Percentiles rank a stretch among this genome's conserved stretches.
Conservation (phyloP, 176 grass and related monocot species). For the Zoysia pacifica region DNA sequence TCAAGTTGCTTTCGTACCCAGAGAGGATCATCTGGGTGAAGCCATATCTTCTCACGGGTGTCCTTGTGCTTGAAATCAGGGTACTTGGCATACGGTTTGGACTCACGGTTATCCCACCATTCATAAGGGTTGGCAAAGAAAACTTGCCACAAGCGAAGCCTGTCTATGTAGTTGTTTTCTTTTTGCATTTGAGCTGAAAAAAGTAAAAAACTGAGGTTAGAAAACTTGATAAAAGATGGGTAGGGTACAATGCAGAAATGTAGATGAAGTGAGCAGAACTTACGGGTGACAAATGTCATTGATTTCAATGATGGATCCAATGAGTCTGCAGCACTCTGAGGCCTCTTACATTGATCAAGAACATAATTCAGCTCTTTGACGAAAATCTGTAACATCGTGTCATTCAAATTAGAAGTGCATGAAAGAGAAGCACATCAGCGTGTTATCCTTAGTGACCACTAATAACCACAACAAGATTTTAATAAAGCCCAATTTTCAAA, state of each 20-base stretch:
- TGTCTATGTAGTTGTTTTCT: constrained; percentile 23
- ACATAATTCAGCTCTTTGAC: constrained; percentile 63
- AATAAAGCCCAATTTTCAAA: not conserved
- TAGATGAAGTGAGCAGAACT: constrained; percentile 9
- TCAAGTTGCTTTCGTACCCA: constrained; percentile 65
- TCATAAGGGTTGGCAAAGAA: constrained; percentile 79
- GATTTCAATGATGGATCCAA: constrained; percentile 10
- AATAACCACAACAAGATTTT: not conserved
- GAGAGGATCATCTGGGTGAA: constrained; percentile 58
- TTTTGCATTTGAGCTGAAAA: constrained; percentile 28
- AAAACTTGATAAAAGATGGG: not conserved
- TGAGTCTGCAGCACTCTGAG: not conserved
- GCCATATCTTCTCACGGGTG: constrained; percentile 51
- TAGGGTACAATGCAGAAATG: not conserved
- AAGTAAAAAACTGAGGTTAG: not conserved
- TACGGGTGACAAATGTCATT: constrained; percentile 28
- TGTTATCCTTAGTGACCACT: not conserved
- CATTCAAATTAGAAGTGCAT: not conserved
- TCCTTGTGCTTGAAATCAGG: constrained; percentile 69
- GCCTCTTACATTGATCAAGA: constrained; percentile 29
- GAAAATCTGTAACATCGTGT: constrained; percentile 33
- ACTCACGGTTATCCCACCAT: constrained; percentile 69
- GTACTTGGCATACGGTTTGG: not conserved
- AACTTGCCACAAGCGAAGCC: constrained; percentile 62
- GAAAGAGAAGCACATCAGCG: not conserved